Evolutionary conservation across 208 protist genomes (phyloP).

Genomic region (Sergeia podlipaevii): DNA sequence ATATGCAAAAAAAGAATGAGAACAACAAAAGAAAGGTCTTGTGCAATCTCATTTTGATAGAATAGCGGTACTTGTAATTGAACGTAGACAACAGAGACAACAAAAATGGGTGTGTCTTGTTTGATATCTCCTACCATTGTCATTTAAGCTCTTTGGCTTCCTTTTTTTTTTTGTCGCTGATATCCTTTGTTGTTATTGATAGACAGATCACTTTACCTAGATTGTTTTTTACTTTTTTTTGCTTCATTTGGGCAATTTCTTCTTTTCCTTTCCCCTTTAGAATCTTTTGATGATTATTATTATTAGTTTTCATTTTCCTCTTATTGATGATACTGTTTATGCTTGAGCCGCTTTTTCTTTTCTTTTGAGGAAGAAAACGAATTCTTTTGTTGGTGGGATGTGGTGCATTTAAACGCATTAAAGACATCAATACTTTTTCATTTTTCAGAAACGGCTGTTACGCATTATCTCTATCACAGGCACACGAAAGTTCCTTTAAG

Average conservation of each 20-base stretch:
- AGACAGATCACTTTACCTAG: not conserved
- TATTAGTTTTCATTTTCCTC: not conserved
- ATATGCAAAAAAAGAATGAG: too few species aligned
- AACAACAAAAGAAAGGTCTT: too few species aligned
- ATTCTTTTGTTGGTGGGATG: not conserved
- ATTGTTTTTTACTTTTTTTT: not conserved
- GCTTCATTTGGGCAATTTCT: too few species aligned
- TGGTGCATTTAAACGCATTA: not conserved
- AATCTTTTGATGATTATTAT: too few species aligned
- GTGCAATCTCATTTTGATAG: too few species aligned
- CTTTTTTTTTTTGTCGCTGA: constrained; percentile 6
- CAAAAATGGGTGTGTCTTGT: too few species aligned
- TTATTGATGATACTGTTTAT: constrained; percentile 2
- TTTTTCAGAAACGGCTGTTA: not conserved
- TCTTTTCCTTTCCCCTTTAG: not conserved
- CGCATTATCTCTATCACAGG: not conserved
- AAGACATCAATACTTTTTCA: not conserved
- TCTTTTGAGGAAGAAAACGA: not conserved
- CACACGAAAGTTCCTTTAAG: too few species aligned
- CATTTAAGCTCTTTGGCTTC: constrained; percentile 6
- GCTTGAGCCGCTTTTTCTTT: constrained; percentile 5
- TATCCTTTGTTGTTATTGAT: not conserved
- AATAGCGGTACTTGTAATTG: too few species aligned
- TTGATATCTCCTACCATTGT: not conserved
- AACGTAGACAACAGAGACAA: too few species aligned